Conservation (phyloP, 225 moss, liverwort and hornwort species). For the Polytrichum commune region DNA sequence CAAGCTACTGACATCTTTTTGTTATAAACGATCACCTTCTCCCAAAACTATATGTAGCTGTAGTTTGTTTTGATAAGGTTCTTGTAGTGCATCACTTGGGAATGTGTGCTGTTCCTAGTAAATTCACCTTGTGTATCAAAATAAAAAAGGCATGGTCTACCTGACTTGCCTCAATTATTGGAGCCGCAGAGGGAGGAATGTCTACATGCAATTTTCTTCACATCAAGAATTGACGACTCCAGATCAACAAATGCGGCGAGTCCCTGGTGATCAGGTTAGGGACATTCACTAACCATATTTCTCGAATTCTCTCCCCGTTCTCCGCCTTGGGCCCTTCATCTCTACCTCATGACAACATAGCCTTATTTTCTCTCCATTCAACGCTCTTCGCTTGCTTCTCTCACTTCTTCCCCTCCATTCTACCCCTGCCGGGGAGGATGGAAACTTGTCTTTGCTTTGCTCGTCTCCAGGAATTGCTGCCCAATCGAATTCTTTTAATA, state of each 20-base stretch:
- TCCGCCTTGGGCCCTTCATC: slow-evolving; percentile 17
- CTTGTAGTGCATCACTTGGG: no score
- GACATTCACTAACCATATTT: slow-evolving; percentile 1
- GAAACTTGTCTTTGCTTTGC: slow-evolving; percentile 74
- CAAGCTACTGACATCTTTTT: no score
- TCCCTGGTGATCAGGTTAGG: slow-evolving; percentile 83
- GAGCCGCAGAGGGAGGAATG: slow-evolving; percentile 71
- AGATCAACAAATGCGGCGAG: slow-evolving; percentile 83
- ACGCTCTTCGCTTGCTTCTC: slow-evolving; percentile 60
- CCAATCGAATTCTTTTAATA: slow-evolving; percentile 99
- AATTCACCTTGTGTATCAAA: no score
- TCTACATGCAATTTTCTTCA: slow-evolving; percentile 98
- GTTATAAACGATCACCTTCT: no score
- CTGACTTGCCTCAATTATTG: no score
- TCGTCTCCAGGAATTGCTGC: slow-evolving; percentile 99
- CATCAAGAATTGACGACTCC: slow-evolving; percentile 96
- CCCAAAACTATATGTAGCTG: neutral
- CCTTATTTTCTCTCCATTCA: slow-evolving; percentile 25
- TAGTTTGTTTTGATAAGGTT: neutral
- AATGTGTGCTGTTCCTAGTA: no score
- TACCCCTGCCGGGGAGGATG: slow-evolving; percentile 58
- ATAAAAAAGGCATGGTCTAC: no score
- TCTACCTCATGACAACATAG: slow-evolving; percentile 7
- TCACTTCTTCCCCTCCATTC: slow-evolving; percentile 67
- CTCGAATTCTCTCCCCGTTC: slow-evolving; percentile 10